Base-by-base conservation (phyloP, 495 filamentous ascomycete species). In the Penicillium nucicola region DNA sequence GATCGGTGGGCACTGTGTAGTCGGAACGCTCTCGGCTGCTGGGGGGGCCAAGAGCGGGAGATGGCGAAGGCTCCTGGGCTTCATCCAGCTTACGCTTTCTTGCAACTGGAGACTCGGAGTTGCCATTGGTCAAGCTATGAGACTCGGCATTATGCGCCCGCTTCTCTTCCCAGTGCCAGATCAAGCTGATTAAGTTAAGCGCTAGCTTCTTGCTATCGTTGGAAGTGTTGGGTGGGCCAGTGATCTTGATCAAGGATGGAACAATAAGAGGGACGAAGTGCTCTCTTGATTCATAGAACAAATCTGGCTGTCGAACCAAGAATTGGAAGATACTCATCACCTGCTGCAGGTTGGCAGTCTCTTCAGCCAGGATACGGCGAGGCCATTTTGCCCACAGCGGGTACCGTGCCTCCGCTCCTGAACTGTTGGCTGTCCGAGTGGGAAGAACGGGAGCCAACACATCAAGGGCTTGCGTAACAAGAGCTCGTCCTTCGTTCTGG, bases 251-350 rank as follows among this genome's bases (percentile, higher is more conserved):
- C 17, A 99, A 74, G 3, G 89, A 92, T 9, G 84, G 85, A 49
- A 97, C 92, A 56, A 97, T 95, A 53, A 91, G 79, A 49, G 86
- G 84, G 10, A 90, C 81, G 43, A 97, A 95, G 56, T 89, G 88
- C 46, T 97, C 95, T 46, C 95, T 76, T 1, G 90, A 90, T 48
- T 99, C 92, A 53, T 95, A 97, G 70, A 99, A 97, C 14, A 97
- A 75, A 60, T 92, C 88, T 2, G 90, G 87, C 62, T 97, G 92
- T 38, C 88, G 79, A 28, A 97, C 95, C 13, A 99, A 73, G 66
- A 97, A 99, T 57, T 96, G 86, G 68, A 97, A 97, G 55, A 99
- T 97, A 68, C 88, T 90, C 30, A 90, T 96, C 66, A 97, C 85
- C 70, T 97, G 95, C 69, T 96, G 92, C 48, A 92, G 77, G 56